Base-by-base conservation (phyloP, 1,284 basidiomycete species). In the Cryptococcus depauperatus region DNA sequence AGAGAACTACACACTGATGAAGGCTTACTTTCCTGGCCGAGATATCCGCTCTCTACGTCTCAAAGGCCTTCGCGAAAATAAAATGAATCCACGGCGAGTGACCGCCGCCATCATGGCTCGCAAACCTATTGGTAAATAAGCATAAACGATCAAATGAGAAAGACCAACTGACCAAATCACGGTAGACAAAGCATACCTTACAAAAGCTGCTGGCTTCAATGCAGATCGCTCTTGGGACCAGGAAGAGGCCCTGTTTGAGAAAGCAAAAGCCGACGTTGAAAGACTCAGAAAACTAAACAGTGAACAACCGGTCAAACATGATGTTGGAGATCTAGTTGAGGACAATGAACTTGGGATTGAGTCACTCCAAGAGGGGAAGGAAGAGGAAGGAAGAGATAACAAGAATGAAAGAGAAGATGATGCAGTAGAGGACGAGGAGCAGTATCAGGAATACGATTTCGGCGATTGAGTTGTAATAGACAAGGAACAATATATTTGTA, bases 1-100 rank as follows among this genome's bases (percentile, higher is more conserved):
- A 13, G 64, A 67, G 45, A 65, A 65, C 44, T 67, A 65, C 44
- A 57, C 55, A 2, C 47, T 65, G 35, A 65, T 67, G 61, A 59
- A 59, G 44, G 57, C 58, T 27, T 67, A 64, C 46, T 67, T 67
- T 52, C 62, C 63, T 4, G 57, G 60, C 16, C 50, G 64, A 22
- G 59, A 52, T 1, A 51, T 56, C 30, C 51, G 53, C n/a, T 60
- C 64, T 43, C 46, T 67, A 33, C 60, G 61, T 43, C 50, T 57
- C 21, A 67, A 67, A 41, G 62, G 59, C 1, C 16, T 48, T 32
- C 46, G 53, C 16, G 64, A 67, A 54, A 65, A 64, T 50, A 52
- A 44, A 40, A 34, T 37, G 4, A 59, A 67, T 51, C 60, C 61
- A 3, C 52, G 59, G 22, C 54, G 54, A 32, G 58, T 67, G 50